These are phyloP conservation scores for Monilinia vaccinii-corymbosi DNA, from an alignment of 2,329 filamentous ascomycete genomes.

Conservation along the genomic window DNA sequence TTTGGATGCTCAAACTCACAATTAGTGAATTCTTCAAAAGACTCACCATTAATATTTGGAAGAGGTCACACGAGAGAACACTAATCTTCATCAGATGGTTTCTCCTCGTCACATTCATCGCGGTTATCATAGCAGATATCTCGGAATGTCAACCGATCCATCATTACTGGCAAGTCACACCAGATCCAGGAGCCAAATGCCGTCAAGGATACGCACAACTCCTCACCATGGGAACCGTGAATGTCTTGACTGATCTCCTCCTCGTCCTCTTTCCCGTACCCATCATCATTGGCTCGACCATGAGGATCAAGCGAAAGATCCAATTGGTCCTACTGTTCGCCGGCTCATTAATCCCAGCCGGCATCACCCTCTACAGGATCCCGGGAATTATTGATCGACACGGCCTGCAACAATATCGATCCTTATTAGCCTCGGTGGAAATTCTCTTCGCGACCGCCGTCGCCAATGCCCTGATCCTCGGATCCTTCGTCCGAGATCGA, in stretches of 20 bases:
- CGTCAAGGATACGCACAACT: conserved; percentile 82
- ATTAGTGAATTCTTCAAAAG: conserved; percentile 88
- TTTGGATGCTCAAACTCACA: conserved; percentile 87
- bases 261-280: conserved; percentile 84
- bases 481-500: conserved; percentile 84
- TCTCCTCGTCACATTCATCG: conserved; percentile 69
- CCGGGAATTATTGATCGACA: conserved; percentile 61
- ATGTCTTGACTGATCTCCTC: conserved; percentile 80
- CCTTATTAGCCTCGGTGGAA: conserved; percentile 81
- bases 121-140: conserved; percentile 71
- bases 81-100: conserved; percentile 66
- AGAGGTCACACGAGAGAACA: conserved; percentile 61
- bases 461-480: conserved; percentile 81
- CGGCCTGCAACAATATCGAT: conserved; percentile 78
- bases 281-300: conserved; percentile 71
- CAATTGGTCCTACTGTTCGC: conserved; percentile 76
- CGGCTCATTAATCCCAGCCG: conserved; percentile 71
- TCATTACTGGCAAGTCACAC: conserved; percentile 73
- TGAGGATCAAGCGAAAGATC: conserved; percentile 68
- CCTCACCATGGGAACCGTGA: conserved; percentile 80
- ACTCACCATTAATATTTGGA: conserved; percentile 75
- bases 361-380: conserved; percentile 72
- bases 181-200: conserved; percentile 78
- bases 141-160: conserved; percentile 71
- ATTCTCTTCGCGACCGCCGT: conserved; percentile 80